phyloP scores from a whole-genome alignment of 2,329 filamentous ascomycete genomes.

The Conoideocrella luteorostrata region DNA sequence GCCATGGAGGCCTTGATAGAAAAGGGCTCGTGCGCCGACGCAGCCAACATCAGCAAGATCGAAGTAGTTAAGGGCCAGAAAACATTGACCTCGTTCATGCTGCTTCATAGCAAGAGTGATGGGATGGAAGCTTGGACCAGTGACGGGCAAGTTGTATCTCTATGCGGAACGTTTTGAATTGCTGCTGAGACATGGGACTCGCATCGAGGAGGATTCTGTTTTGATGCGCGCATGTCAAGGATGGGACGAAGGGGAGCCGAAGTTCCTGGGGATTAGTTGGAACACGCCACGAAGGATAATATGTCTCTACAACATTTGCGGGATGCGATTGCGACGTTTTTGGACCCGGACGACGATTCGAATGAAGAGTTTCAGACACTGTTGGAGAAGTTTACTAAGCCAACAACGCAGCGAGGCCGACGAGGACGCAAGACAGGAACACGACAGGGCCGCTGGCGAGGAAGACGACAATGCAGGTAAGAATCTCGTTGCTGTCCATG shows the following conservation, averaged over 20 bases:
- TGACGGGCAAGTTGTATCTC: not conserved
- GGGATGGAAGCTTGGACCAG: not conserved
- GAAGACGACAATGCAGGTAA: no score
- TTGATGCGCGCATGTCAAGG: not conserved
- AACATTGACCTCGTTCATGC: not conserved
- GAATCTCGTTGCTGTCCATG: no score
- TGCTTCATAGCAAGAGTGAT: not conserved
- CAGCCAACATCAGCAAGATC: not conserved
- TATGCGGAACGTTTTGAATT: not conserved
- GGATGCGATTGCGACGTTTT: not conserved
- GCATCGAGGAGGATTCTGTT: not conserved
- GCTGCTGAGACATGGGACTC: not conserved
- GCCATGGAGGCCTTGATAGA: not conserved
- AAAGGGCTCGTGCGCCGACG: not conserved
- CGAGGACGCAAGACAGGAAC: no score
- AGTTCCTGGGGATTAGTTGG: not conserved
- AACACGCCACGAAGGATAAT: not conserved
- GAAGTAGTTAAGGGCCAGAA: not conserved
- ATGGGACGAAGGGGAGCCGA: not conserved
- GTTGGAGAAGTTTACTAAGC: not conserved
- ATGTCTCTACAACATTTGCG: not conserved
- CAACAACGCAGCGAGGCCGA: no score
- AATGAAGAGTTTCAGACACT: not conserved
- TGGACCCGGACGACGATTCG: not conserved
- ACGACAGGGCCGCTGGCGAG: no score